Percentiles rank a stretch among this genome's conserved stretches.
phyloP scores from a whole-genome alignment of 192 early-diverging fungal genomes.

The Dissophora ornata region DNA sequence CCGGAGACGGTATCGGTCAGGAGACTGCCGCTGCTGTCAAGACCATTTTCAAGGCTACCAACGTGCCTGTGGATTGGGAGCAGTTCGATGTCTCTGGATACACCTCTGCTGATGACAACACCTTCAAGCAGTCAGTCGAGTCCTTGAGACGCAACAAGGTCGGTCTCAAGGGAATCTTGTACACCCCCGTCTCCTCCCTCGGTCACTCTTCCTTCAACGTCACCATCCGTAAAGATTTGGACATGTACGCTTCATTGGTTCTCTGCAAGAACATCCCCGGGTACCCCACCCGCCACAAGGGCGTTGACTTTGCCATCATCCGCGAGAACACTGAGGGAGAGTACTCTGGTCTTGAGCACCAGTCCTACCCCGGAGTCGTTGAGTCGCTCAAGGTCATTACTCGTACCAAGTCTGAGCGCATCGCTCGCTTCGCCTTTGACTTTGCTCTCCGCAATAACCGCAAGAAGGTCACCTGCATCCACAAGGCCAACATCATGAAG shows the following conservation, averaged over 20 bases:
- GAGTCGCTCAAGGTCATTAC: constrained; percentile 99
- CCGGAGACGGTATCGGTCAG: constrained; percentile 97
- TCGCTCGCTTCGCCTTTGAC: constrained; percentile 98
- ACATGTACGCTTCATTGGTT: constrained; percentile 96
- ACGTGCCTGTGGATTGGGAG: constrained; percentile 96
- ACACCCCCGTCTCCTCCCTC: constrained; percentile 84
- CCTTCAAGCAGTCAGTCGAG: constrained; percentile 92
- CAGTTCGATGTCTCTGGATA: constrained; percentile 96
- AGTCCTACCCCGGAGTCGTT: constrained; percentile 96
- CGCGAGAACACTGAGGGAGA: constrained; percentile 99
- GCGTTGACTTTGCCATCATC: constrained; percentile 98
- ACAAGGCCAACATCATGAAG: constrained; percentile 99
- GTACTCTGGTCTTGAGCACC: constrained; percentile 98
- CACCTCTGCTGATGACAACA: constrained; percentile 80
- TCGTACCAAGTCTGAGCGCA: constrained; percentile 96
- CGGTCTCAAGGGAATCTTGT: constrained; percentile 94
- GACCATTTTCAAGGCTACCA: constrained; percentile 91
- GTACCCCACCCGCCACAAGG: constrained; percentile 86
- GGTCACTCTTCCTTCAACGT: constrained; percentile 98
- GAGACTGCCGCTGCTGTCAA: constrained; percentile 92
- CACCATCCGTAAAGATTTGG: constrained; percentile 94
- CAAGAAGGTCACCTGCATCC: constrained; percentile 97
- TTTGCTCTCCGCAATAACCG: constrained; percentile 96
- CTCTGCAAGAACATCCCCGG: constrained; percentile 91
- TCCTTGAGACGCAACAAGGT: constrained; percentile 95